Base-by-base conservation (phyloP, 805 yeast genomes). In the Kregervanrija delftensis region DNA sequence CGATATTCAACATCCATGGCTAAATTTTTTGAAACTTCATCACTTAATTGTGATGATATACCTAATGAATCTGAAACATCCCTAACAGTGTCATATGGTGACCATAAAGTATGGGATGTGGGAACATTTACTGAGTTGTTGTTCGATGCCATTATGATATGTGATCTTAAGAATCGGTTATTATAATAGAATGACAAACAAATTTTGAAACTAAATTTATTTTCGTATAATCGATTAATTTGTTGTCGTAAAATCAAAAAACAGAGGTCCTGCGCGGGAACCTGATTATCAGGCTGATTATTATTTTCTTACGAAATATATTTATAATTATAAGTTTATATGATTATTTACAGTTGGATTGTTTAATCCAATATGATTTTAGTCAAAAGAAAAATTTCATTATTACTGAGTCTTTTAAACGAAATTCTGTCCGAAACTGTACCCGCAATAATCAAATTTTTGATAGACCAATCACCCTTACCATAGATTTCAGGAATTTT, bases 1-100 rank as follows among this genome's bases (percentile, higher is more conserved):
- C 99, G 77, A 63, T 95, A 93, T 67, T 93, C 99, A n/a, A 93
- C 95, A 61, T 93, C 99, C 99, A 93, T 93, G 6, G 99, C 98
- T 49, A 93, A 69, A 50, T 93, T 87, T 59, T 88, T 86, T 40
- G 96, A 85, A 2, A 91, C 96, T 48, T 95, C 99, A 43, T 91
- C 98, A 31, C 87, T 86, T 40, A 93, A 69, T 46, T 63, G 66
- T 46, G 69, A 79, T 3, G 73, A 64, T 33, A 93, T 73, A 1
- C 99, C 99, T 10, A 93, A 69, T 2, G 88, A 77, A 60, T 93
- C 99, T 0, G 97, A 96, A 12, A 87, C 96, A 69, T 93, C 99
- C 57, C 83, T 85, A 30, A 95, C 96, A 0, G 99, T 93, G 63
- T 93, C 98, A 48, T 86, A 82, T 8, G 98, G 97, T 9, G 98